phyloP scores from a whole-genome alignment of 225 moss, liverwort and hornwort genomes.

The Asterella californica region DNA sequence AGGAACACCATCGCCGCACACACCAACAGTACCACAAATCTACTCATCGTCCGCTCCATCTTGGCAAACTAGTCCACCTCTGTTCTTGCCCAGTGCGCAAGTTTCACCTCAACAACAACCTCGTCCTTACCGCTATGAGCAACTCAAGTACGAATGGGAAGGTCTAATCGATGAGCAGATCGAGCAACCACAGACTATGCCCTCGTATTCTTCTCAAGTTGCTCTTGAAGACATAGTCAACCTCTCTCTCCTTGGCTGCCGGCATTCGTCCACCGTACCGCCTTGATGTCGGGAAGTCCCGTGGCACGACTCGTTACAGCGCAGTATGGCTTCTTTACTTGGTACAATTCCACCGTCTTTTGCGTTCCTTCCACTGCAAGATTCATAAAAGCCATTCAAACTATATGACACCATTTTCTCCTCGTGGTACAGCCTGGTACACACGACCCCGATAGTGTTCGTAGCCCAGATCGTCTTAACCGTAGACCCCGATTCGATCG shows the following conservation, averaged over 20 bases:
- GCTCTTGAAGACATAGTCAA: neutral
- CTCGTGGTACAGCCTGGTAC: too few species aligned
- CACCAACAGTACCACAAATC: slow-evolving; percentile 16
- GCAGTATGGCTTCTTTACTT: neutral
- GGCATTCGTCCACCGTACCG: neutral
- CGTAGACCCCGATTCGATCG: too few species aligned
- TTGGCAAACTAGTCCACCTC: neutral
- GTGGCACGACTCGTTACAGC: neutral
- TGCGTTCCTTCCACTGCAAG: too few species aligned
- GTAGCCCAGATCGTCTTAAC: too few species aligned
- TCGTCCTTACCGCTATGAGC: neutral
- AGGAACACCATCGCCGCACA: slow-evolving; percentile 29
- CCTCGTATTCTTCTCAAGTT: neutral
- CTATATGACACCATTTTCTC: too few species aligned
- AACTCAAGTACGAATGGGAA: neutral
- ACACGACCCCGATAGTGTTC: too few species aligned
- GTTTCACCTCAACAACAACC: neutral
- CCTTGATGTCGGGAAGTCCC: slow-evolving; percentile 1
- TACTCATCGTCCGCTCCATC: slow-evolving; percentile 45
- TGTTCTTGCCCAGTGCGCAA: neutral
- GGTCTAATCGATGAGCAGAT: neutral
- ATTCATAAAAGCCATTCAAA: too few species aligned
- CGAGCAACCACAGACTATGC: neutral
- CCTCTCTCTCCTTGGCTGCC: neutral
- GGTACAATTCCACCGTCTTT: too few species aligned